A percentile compares a stretch with the other conserved stretches of the same genome.
Evolutionary conservation across 495 filamentous ascomycete species (phyloP).

Genomic region (Neurospora sp.): DNA sequence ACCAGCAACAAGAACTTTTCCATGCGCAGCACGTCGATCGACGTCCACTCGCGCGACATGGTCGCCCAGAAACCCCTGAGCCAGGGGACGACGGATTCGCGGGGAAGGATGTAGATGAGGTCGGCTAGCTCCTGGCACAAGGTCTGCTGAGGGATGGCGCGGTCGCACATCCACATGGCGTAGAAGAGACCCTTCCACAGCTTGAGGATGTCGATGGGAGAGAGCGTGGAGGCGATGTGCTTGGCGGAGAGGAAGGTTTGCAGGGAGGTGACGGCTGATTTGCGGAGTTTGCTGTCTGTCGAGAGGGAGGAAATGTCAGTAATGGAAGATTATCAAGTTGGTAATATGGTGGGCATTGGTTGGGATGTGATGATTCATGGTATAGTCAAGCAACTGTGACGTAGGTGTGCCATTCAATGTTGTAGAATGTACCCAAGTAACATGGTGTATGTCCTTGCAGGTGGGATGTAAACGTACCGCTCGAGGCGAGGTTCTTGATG

Average conservation of each 20-base stretch:
- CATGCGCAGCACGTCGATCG: slow-evolving; percentile 77
- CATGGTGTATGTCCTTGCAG: background rate
- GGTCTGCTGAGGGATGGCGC: slow-evolving; percentile 74
- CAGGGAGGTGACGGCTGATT: slow-evolving; percentile 69
- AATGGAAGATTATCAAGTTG: no score
- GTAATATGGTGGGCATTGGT: no score
- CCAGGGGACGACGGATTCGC: slow-evolving; percentile 51
- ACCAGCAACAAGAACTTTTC: slow-evolving; percentile 90
- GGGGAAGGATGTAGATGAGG: slow-evolving; percentile 56
- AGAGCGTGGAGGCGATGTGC: slow-evolving; percentile 40
- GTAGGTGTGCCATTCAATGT: no score
- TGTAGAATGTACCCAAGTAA: background rate
- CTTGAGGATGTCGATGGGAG: slow-evolving; percentile 71
- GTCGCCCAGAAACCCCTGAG: slow-evolving; percentile 81
- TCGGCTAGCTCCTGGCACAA: slow-evolving; percentile 68
- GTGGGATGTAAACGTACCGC: slow-evolving; percentile 27
- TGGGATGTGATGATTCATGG: no score
- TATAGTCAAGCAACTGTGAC: no score
- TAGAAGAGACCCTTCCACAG: slow-evolving; percentile 97
- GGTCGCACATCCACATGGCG: slow-evolving; percentile 93
- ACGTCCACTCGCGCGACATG: slow-evolving; percentile 69
- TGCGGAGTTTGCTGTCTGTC: slow-evolving; percentile 70
- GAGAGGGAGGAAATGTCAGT: background rate
- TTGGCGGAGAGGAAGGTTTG: slow-evolving; percentile 66
- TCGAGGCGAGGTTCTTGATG: slow-evolving; percentile 42